Conservation (phyloP, 805 yeast species). For the Scheffersomyces spartinae region DNA sequence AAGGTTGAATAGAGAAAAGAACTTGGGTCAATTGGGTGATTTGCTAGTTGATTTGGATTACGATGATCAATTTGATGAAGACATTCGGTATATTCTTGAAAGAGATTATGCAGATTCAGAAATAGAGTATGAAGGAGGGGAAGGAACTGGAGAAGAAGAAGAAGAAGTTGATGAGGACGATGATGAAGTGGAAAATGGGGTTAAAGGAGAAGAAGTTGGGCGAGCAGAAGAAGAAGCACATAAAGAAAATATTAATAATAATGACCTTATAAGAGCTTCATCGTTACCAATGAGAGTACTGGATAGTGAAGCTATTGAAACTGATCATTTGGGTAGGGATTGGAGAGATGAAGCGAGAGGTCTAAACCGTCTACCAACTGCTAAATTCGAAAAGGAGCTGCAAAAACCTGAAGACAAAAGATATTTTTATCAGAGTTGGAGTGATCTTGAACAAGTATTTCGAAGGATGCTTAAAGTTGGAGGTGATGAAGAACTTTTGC, state of each 20-base stretch:
- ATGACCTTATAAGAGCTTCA: no score
- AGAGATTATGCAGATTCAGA: constrained; percentile 13
- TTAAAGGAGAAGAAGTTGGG: no score
- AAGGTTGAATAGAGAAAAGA: constrained; percentile 9
- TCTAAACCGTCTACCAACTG: no score
- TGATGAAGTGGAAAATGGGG: constrained; percentile 4
- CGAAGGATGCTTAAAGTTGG: constrained; percentile 15
- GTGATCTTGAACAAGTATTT: constrained; percentile 12
- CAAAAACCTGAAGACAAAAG: no score
- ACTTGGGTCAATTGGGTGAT: constrained; percentile 18
- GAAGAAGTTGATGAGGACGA: constrained; percentile 2
- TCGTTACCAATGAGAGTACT: no score
- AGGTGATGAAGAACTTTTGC: constrained; percentile 11
- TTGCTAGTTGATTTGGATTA: constrained; percentile 23
- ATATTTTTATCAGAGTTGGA: no score
- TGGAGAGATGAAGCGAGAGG: constrained; percentile 32
- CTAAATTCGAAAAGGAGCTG: constrained; percentile 8
- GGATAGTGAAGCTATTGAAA: constrained; percentile 14
- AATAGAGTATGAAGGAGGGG: constrained; percentile 9
- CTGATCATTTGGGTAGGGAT: constrained; percentile 28
- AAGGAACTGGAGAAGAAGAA: constrained; percentile 4
- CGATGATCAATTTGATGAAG: constrained; percentile 29
- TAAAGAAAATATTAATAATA: no score
- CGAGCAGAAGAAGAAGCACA: no score
- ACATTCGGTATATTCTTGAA: constrained; percentile 25